Evolutionary conservation across 495 filamentous ascomycete species (phyloP).

Genomic region (Talaromyces proteolyticus): DNA sequence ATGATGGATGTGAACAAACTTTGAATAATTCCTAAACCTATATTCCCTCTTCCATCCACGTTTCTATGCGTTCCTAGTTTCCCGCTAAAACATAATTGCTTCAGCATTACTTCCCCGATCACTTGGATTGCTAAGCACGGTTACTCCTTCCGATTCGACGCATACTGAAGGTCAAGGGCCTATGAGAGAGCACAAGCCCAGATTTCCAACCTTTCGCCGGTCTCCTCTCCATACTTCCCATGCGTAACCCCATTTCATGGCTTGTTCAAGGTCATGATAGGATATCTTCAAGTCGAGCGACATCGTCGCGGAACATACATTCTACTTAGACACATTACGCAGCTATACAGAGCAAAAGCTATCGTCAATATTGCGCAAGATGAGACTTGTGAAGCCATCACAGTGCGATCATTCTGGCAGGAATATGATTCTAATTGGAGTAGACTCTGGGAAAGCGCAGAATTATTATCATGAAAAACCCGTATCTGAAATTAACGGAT

Average conservation of each 20-base stretch:
- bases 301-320: slow-evolving; percentile 34
- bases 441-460: slow-evolving; percentile 9
- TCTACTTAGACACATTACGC: slow-evolving; percentile 25
- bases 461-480: slow-evolving; percentile 37
- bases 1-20: too few species aligned
- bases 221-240: slow-evolving; percentile 4
- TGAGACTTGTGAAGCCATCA: slow-evolving; percentile 31
- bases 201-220: too few species aligned
- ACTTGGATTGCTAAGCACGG: too few species aligned
- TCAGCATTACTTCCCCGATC: too few species aligned
- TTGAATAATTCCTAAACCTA: too few species aligned
- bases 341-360: slow-evolving; percentile 26
- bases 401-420: slow-evolving; percentile 37
- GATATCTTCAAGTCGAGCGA: slow-evolving; percentile 29
- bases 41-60: too few species aligned
- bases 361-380: slow-evolving; percentile 38
- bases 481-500: slow-evolving; percentile 28
- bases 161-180: too few species aligned
- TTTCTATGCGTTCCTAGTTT: too few species aligned
- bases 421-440: slow-evolving; percentile 17
- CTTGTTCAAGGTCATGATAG: not conserved
- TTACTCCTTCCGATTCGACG: too few species aligned
- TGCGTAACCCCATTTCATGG: not conserved
- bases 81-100: too few species aligned
- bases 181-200: too few species aligned